Percentiles rank a stretch among this genome's conserved stretches.
Evolutionary conservation across 2,329 filamentous ascomycete species (phyloP).

Genomic region (Aspergillus fijiensis): DNA sequence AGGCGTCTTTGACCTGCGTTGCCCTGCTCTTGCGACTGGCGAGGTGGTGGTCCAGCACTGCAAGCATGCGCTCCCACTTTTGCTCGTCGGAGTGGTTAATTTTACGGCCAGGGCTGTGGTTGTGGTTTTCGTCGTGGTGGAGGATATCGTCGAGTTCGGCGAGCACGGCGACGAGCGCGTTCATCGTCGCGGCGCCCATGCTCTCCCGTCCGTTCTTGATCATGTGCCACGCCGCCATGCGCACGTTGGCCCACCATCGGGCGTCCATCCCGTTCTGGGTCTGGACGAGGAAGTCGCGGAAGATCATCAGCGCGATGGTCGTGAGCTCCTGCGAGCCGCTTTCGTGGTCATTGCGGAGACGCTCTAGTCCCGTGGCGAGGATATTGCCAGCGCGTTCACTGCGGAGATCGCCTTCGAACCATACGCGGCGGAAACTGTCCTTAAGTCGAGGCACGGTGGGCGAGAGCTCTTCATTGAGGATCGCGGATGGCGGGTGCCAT

Average conservation of each 20-base stretch:
- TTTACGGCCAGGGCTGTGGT: neutral
- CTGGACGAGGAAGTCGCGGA: constrained; percentile 48
- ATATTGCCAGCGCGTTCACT: constrained; percentile 43
- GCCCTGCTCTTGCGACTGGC: constrained; percentile 23
- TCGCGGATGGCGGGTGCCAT: constrained; percentile 56
- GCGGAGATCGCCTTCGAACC: constrained; percentile 57
- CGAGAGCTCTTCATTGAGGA: constrained; percentile 49
- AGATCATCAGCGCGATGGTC: constrained; percentile 50
- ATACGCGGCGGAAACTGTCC: constrained; percentile 60
- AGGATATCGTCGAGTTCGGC: constrained; percentile 27
- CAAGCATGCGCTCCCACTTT: constrained; percentile 24
- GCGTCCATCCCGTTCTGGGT: constrained; percentile 19
- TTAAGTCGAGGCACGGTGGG: constrained; percentile 58
- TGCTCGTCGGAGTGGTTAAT: neutral
- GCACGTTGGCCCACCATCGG: constrained; percentile 57
- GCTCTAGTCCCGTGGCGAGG: constrained; percentile 50
- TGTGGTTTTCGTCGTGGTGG: constrained; percentile 15
- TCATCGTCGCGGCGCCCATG: constrained; percentile 62
- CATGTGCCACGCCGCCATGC: constrained; percentile 62
- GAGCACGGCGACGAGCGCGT: constrained; percentile 28
- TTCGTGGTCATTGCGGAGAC: constrained; percentile 56
- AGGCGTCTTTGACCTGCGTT: constrained; percentile 25
- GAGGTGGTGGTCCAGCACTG: constrained; percentile 28
- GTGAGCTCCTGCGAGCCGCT: constrained; percentile 63
- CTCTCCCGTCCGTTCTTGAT: constrained; percentile 66